Conservation (phyloP, 2,329 filamentous ascomycete species). For the Sporothrix inflata region DNA sequence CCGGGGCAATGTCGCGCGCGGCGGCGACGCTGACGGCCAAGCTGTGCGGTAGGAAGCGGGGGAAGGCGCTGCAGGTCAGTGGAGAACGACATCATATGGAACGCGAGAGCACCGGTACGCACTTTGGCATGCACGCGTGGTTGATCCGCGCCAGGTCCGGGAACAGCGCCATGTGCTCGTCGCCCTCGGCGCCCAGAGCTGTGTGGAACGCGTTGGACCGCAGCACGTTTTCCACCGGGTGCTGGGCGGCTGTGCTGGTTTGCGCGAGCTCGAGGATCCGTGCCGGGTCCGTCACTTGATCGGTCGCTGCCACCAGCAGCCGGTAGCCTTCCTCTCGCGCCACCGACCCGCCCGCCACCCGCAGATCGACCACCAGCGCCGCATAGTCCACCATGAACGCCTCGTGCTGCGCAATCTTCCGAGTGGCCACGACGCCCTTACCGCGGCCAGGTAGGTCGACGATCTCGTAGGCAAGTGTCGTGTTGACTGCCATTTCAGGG, state of each 20-base stretch:
- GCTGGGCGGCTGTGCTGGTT: conserved; percentile 38
- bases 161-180: conserved; percentile 35
- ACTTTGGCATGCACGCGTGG: conserved; percentile 45
- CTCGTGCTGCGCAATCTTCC: conserved; percentile 41
- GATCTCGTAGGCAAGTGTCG: conserved; percentile 37
- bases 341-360: conserved; percentile 38
- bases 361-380: conserved; percentile 39
- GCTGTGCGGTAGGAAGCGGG: conserved; percentile 38
- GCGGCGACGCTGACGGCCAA: conserved; percentile 36
- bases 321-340: conserved; percentile 38
- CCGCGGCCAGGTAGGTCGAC: conserved; percentile 42
- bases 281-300: conserved; percentile 37
- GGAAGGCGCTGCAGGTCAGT: conserved; percentile 38
- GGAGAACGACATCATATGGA: neutral
- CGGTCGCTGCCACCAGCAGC: conserved; percentile 39
- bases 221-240: conserved; percentile 43
- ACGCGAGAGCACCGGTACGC: conserved; percentile 28
- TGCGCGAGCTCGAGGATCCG: conserved; percentile 38
- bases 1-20: conserved; percentile 33
- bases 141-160: conserved; percentile 38
- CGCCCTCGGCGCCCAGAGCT: conserved; percentile 33
- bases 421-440: conserved; percentile 41
- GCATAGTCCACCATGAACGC: conserved; percentile 45
- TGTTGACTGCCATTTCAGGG: neutral
- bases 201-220: conserved; percentile 44